Conservation (phyloP, 805 yeast species). For the Scheffersomyces coipomensis region DNA sequence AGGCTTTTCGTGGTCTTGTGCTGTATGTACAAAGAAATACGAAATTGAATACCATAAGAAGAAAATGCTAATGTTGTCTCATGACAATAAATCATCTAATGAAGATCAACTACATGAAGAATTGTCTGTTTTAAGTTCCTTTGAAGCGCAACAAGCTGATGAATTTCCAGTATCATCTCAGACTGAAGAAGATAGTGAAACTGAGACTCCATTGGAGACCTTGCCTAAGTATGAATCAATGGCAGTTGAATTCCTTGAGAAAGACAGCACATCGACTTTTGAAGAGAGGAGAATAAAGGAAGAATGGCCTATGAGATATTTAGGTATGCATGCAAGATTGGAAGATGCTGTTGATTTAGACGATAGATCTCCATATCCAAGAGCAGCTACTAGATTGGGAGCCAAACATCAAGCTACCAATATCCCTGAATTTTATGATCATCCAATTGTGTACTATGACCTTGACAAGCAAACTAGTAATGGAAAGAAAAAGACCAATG, state of each 20-base stretch:
- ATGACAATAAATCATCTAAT: conserved; percentile 41
- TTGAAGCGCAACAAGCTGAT: not conserved
- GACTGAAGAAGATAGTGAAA: conserved; percentile 3
- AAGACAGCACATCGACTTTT: conserved; percentile 41
- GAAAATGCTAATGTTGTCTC: conserved; percentile 38
- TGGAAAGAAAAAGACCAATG: conserved; percentile 8
- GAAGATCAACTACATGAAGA: conserved; percentile 31
- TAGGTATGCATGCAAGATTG: conserved; percentile 70
- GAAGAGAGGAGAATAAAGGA: conserved; percentile 54
- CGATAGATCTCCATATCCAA: conserved; percentile 71
- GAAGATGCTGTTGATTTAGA: conserved; percentile 78
- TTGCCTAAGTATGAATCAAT: conserved; percentile 56
- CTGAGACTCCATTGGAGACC: conserved; percentile 5
- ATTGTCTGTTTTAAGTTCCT: conserved; percentile 9
- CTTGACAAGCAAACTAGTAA: conserved; percentile 12
- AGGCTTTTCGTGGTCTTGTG: conserved; percentile 92
- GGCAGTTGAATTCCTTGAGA: conserved; percentile 52
- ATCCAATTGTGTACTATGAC: conserved; percentile 68
- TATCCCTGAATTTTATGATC: conserved; percentile 63
- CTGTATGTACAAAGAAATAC: conserved; percentile 62
- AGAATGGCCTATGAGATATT: conserved; percentile 80
- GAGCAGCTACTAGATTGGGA: conserved; percentile 77
- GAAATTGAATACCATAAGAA: conserved; percentile 44
- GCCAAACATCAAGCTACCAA: conserved; percentile 69
- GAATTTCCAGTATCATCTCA: not conserved